phyloP scores from a whole-genome alignment of 2,329 filamentous ascomycete genomes.

The Neonectria punicea region DNA sequence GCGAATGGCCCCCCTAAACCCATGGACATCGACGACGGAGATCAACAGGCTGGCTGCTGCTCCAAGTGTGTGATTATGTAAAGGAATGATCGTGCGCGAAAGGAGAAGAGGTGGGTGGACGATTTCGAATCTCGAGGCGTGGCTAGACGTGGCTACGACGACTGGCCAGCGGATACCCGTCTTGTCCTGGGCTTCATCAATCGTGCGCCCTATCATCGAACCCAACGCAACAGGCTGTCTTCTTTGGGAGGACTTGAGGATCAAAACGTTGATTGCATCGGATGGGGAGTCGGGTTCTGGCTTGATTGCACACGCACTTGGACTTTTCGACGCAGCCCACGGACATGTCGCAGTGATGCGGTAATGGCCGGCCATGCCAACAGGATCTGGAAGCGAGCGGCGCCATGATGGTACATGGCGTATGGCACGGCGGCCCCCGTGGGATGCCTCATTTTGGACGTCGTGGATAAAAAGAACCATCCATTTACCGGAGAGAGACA shows the following conservation, averaged over 20 bases:
- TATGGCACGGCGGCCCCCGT: constrained; percentile 39
- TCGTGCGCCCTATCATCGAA: constrained; percentile 31
- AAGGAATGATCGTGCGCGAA: constrained; percentile 42
- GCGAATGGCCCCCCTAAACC: constrained; percentile 72
- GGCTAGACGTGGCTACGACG: constrained; percentile 18
- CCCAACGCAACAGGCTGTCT: constrained; percentile 32
- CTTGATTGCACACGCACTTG: constrained; percentile 44
- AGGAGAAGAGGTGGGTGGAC: constrained; percentile 26
- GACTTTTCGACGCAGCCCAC: constrained; percentile 36
- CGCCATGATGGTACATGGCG: constrained; percentile 39
- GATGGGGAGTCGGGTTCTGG: constrained; percentile 53
- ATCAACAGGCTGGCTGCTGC: constrained; percentile 81
- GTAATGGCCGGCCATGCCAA: constrained; percentile 28
- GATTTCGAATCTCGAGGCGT: constrained; percentile 25
- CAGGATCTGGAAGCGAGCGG: constrained; percentile 32
- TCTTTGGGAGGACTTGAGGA: constrained; percentile 32
- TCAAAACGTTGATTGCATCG: constrained; percentile 49
- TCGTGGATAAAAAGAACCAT: constrained; percentile 41
- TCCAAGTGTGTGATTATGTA: constrained; percentile 90
- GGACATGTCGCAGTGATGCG: constrained; percentile 36
- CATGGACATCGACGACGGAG: constrained; percentile 80
- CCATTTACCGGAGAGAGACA: constrained; percentile 39
- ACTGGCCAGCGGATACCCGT: constrained; percentile 24
- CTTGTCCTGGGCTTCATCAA: constrained; percentile 24
- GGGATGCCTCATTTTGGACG: constrained; percentile 39